Conservation (phyloP, 768 basidiomycete species). For the Boletus barrowsii region DNA sequence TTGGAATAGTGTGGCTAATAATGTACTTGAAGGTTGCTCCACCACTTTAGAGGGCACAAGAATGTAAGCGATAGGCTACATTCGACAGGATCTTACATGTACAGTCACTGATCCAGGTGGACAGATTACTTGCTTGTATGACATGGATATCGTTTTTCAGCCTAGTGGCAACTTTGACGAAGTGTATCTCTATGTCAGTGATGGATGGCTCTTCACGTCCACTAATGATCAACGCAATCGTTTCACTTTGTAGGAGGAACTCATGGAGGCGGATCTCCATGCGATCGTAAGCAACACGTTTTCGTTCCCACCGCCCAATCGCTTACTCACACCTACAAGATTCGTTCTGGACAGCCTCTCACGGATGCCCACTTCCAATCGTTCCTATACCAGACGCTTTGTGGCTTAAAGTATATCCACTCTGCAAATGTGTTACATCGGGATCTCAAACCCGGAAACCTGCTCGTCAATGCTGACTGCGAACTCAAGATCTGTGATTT, state of each 20-base stretch:
- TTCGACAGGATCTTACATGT: not conserved
- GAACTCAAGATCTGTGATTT: conserved; percentile 99
- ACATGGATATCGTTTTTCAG: conserved; percentile 97
- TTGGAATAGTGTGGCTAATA: conserved; percentile 11
- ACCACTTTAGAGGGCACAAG: conserved; percentile 99
- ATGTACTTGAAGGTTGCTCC: conserved; percentile 60
- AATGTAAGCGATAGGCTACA: conserved; percentile 57
- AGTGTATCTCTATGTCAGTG: conserved; percentile 84
- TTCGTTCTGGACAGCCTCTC: conserved; percentile 82
- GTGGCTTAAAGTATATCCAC: conserved; percentile 97
- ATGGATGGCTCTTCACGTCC: not conserved
- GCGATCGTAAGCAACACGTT: conserved; percentile 69
- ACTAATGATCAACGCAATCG: not conserved
- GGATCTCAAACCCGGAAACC: conserved; percentile 92
- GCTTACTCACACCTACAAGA: conserved; percentile 39
- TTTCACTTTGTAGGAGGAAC: conserved; percentile 70
- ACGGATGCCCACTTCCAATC: conserved; percentile 93
- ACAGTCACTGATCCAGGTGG: conserved; percentile 1
- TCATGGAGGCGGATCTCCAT: conserved; percentile 99
- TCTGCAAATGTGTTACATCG: conserved; percentile 97
- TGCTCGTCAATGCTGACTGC: conserved; percentile 97
- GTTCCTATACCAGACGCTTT: conserved; percentile 97
- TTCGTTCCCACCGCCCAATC: not conserved
- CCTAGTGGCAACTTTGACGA: conserved; percentile 92
- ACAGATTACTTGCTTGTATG: conserved; percentile 94